phyloP scores from a whole-genome alignment of 345 rosid genomes.

The Nasturtium officinale region DNA sequence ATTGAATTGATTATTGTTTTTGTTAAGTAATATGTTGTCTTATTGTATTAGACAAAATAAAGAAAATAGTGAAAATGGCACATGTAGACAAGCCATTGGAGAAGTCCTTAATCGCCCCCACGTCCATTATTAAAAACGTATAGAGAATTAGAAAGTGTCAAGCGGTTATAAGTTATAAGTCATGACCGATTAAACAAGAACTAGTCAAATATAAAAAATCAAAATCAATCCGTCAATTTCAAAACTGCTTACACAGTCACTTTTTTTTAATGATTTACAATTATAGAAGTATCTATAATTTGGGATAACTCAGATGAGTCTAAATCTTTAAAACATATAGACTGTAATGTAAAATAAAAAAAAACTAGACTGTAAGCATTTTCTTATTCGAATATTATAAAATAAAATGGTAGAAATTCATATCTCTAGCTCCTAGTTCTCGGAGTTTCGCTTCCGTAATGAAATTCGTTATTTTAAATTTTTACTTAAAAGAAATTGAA shows the following conservation, averaged over 20 bases:
- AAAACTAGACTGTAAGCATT: not conserved
- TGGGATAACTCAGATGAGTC: not conserved
- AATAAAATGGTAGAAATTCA: not conserved
- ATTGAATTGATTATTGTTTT: not conserved
- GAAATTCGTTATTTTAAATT: not conserved
- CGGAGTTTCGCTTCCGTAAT: not conserved
- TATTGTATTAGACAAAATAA: not conserved
- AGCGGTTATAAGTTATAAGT: slow-evolving; percentile 26
- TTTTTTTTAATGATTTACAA: not conserved
- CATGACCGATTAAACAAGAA: slow-evolving; percentile 31
- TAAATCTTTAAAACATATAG: not conserved
- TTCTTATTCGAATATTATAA: not conserved
- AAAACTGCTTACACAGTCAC: not conserved
- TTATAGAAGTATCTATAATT: not conserved
- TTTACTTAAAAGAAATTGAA: slow-evolving; percentile 4
- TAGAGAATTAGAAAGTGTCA: slow-evolving; percentile 34
- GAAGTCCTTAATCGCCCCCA: slow-evolving; percentile 24
- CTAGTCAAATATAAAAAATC: slow-evolving; percentile 17
- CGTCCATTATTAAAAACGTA: slow-evolving; percentile 22
- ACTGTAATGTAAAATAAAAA: no score
- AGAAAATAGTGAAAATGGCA: not conserved
- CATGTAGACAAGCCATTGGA: slow-evolving; percentile 29
- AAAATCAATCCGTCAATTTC: not conserved
- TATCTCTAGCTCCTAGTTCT: not conserved
- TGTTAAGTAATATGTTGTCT: not conserved